Evolutionary conservation across 306 rosid species (phyloP).

Genomic region (Adenanthera pavonina): DNA sequence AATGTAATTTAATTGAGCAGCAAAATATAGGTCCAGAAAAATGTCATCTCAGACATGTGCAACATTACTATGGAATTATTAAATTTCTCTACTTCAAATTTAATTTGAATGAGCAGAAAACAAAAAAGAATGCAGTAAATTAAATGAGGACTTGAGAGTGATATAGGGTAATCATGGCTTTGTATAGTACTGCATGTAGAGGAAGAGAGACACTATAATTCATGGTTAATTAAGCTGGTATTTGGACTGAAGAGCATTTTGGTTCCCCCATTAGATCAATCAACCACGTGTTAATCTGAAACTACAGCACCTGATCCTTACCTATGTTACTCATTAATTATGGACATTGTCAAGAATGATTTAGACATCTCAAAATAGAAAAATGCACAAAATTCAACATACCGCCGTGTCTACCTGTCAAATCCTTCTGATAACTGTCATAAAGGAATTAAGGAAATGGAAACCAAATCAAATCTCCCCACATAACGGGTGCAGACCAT

Average conservation of each 20-base stretch:
- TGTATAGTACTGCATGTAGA: not conserved
- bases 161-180: not conserved
- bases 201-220: not conserved
- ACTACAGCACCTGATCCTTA: not conserved
- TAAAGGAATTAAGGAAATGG: slow-evolving; percentile 35
- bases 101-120: not conserved
- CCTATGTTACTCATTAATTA: not conserved
- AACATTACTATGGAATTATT: not conserved
- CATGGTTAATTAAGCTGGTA: slow-evolving; percentile 24
- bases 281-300: not conserved
- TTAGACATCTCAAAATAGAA: slow-evolving; percentile 4
- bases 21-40: not conserved
- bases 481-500: slow-evolving; percentile 17
- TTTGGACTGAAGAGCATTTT: slow-evolving; percentile 1
- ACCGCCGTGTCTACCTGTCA: slow-evolving; percentile 42
- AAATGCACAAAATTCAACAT: not conserved
- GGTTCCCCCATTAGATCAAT: not conserved
- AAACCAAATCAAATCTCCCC: slow-evolving; percentile 25
- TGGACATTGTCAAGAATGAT: slow-evolving; percentile 4
- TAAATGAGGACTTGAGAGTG: not conserved
- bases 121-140: not conserved
- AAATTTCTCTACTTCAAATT: not conserved
- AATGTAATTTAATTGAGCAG: not conserved
- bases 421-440: slow-evolving; percentile 35
- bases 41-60: not conserved